These are phyloP conservation scores for Linanthus parryae DNA, from an alignment of 148 eudicot species.

Conservation along the genomic window DNA sequence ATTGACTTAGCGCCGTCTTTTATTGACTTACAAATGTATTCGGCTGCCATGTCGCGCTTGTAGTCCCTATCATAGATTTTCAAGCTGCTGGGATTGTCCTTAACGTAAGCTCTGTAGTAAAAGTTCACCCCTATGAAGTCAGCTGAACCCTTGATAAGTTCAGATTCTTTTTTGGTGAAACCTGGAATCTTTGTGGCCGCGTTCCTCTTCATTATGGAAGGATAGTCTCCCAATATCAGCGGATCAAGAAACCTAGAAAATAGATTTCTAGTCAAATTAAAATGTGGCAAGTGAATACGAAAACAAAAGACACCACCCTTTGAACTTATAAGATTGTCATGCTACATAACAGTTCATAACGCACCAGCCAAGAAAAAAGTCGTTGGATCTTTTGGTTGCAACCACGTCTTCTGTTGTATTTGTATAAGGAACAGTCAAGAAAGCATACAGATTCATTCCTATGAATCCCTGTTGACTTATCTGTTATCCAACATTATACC, in stretches of 20 bases:
- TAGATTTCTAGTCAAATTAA: not conserved
- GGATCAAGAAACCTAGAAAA: slow-evolving; percentile 4
- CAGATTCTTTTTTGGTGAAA: slow-evolving; percentile 8
- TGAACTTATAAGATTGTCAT: no score
- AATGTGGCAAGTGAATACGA: not conserved
- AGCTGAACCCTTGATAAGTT: slow-evolving; percentile 3
- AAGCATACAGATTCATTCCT: slow-evolving; percentile 17
- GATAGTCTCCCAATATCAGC: slow-evolving; percentile 3
- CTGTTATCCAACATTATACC: slow-evolving; percentile 4
- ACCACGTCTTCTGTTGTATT: slow-evolving; percentile 11
- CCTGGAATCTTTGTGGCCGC: not conserved
- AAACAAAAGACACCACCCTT: not conserved
- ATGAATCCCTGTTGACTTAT: slow-evolving; percentile 14
- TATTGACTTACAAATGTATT: not conserved
- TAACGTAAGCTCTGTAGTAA: not conserved
- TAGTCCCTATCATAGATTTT: not conserved
- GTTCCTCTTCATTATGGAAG: not conserved
- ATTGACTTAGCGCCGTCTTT: no score
- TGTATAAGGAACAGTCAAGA: slow-evolving; percentile 9
- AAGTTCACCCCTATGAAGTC: slow-evolving; percentile 5
- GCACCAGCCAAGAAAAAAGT: slow-evolving; percentile 23
- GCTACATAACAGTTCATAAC: no score
- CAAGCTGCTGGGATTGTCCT: slow-evolving; percentile 1
- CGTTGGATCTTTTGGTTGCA: slow-evolving; percentile 15
- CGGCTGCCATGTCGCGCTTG: not conserved